Evolutionary conservation across 2,329 filamentous ascomycete species (phyloP).

Genomic region (Scolecobasidium constrictum): DNA sequence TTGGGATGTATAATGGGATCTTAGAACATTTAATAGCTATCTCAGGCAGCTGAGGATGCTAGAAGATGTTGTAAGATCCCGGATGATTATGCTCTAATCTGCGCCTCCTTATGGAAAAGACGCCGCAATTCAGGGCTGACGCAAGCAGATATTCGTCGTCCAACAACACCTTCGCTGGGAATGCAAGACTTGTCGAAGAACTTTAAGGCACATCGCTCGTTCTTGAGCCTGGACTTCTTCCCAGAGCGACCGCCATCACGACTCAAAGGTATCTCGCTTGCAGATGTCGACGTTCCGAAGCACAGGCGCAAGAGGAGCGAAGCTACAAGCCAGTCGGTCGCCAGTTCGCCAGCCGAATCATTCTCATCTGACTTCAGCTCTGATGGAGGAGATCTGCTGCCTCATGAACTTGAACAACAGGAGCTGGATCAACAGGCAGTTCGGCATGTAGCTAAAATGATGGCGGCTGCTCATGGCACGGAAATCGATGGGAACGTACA

Average conservation of each 20-base stretch:
- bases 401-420: slow-evolving; percentile 6
- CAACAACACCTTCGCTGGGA: background rate
- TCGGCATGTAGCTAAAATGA: slow-evolving; percentile 6
- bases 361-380: slow-evolving; percentile 5
- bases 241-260: slow-evolving; percentile 3
- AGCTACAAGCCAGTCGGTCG: background rate
- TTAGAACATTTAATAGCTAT: no score
- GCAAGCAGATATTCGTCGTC: background rate
- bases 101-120: background rate
- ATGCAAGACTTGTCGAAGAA: background rate
- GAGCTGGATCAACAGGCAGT: slow-evolving; percentile 3
- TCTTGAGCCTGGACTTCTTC: slow-evolving; percentile 1
- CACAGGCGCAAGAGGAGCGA: slow-evolving; percentile 6
- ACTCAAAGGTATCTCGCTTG: background rate
- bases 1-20: no score
- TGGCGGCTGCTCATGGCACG: slow-evolving; percentile 2
- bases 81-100: no score
- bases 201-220: background rate
- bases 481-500: background rate
- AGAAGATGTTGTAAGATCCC: no score
- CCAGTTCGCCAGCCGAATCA: background rate
- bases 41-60: no score
- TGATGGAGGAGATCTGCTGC: slow-evolving; percentile 1
- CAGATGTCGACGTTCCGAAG: background rate
- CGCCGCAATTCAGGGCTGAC: background rate